Base-by-base conservation (phyloP, 306 rosid species). In the Hylodesmum podocarpum region DNA sequence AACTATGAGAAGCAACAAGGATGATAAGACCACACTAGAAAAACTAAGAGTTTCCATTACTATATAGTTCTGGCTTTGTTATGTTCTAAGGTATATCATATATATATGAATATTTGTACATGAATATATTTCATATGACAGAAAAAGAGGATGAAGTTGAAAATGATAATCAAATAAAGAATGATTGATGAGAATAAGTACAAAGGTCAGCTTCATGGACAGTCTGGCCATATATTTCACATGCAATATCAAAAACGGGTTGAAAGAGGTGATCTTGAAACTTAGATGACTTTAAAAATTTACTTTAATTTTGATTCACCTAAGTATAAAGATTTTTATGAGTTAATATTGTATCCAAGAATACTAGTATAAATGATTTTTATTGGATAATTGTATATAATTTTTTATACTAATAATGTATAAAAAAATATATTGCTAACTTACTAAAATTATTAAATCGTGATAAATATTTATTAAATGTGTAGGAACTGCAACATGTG, bases 171-270 rank as follows among this genome's bases (percentile, higher is more conserved):
- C 7, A 59, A 64, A 64, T 28, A 12, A 61, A 66, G 58, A 72
- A 44, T 44, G 33, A 25, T 8, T 36, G 71, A 57, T 66, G 62
- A 29, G 63, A 74, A 27, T 50, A 49, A 77, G 47, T 36, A 72
- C 37, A 62, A 66, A 47, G 15, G 72, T 72, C 44, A 19, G 59
- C 41, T 47, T 51, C 73, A 73, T 36, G 47, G 63, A 82, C 82
- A 82, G 81, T 41, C 82, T 81, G 81, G 85, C 81, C 19, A 41
- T 14, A 41, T 22, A 77, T n/a, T 55, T 19, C 28, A 34, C 66
- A 58, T 58, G 66, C 66, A 0, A 28, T 29, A 15, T 1, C 18
- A 10, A 58, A 27, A 28, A 8, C 15, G 66, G 22, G 43, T 28
- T 69, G 67, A 80, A 22, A 15, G 25, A 47, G 25, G 81, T 50